Percentiles rank a stretch among this genome's conserved stretches.
Conservation (phyloP, 768 basidiomycete species). For the Amanita rubescens region DNA sequence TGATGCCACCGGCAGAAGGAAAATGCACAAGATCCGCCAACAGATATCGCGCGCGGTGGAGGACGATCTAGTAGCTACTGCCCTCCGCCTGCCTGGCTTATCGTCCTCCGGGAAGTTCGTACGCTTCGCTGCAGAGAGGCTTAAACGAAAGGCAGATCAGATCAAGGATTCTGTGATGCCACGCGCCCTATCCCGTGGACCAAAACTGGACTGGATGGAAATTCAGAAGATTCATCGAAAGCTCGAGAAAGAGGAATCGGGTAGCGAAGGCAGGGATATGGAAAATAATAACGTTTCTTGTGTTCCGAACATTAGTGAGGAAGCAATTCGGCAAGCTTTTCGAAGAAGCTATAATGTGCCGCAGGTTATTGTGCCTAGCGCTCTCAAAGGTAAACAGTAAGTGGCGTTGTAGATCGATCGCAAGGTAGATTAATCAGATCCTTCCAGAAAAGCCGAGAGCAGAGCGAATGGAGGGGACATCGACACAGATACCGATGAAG, state of each 20-base stretch:
- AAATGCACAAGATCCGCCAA: neutral
- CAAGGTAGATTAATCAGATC: neutral
- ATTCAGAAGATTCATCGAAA: neutral
- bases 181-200: neutral
- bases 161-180: neutral
- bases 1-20: neutral
- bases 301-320: neutral
- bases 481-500: neutral
- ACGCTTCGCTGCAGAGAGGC: neutral
- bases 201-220: constrained; percentile 2
- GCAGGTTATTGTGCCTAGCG: constrained; percentile 4
- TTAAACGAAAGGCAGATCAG: neutral
- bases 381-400: neutral
- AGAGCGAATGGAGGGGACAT: neutral
- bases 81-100: neutral
- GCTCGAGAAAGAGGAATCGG: neutral
- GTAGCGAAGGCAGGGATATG: neutral
- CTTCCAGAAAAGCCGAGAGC: neutral
- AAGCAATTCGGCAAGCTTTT: neutral
- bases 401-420: neutral
- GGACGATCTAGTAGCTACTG: neutral
- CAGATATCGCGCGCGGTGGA: constrained; percentile 1
- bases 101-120: neutral
- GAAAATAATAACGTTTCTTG: neutral
- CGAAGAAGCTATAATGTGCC: constrained; percentile 2